A percentile compares a stretch with the other conserved stretches of the same genome.
Evolutionary conservation across 768 basidiomycete species (phyloP).

Genomic region (Naganishia randhawae): DNA sequence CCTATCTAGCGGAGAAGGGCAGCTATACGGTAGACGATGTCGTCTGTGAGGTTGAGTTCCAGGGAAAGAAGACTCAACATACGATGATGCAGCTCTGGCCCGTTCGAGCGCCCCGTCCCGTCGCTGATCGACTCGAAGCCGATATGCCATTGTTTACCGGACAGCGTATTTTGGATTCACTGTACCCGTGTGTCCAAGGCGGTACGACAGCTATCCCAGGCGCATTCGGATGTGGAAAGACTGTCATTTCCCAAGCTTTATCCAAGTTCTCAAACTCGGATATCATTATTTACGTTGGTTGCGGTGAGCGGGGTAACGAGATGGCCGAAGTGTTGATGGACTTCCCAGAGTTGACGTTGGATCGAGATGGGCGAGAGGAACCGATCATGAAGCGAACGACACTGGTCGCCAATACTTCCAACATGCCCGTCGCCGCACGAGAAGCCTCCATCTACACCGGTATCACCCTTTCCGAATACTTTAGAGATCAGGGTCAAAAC

Average conservation of each 20-base stretch:
- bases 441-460: constrained; percentile 99
- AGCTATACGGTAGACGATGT: constrained; percentile 88
- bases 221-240: constrained; percentile 84
- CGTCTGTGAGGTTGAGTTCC: constrained; percentile 94
- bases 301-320: constrained; percentile 71
- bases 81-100: constrained; percentile 99
- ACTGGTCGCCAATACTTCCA: constrained; percentile 97
- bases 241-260: constrained; percentile 67
- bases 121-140: constrained; percentile 90
- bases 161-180: constrained; percentile 90
- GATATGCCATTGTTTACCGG: constrained; percentile 89
- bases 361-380: constrained; percentile 82
- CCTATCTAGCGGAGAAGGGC: constrained; percentile 87
- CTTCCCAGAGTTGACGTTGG: constrained; percentile 85
- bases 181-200: constrained; percentile 75
- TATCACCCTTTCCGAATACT: constrained; percentile 97
- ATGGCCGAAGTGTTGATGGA: constrained; percentile 96
- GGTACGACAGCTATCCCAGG: constrained; percentile 70
- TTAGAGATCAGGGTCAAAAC: constrained; percentile 96
- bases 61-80: constrained; percentile 88
- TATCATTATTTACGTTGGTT: constrained; percentile 98
- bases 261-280: constrained; percentile 99
- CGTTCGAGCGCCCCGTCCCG: constrained; percentile 92
- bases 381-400: constrained; percentile 99
- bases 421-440: constrained; percentile 99